These are phyloP conservation scores for Strobilomyces confusus DNA, from an alignment of 768 basidiomycete genomes.

Conservation along the genomic window DNA sequence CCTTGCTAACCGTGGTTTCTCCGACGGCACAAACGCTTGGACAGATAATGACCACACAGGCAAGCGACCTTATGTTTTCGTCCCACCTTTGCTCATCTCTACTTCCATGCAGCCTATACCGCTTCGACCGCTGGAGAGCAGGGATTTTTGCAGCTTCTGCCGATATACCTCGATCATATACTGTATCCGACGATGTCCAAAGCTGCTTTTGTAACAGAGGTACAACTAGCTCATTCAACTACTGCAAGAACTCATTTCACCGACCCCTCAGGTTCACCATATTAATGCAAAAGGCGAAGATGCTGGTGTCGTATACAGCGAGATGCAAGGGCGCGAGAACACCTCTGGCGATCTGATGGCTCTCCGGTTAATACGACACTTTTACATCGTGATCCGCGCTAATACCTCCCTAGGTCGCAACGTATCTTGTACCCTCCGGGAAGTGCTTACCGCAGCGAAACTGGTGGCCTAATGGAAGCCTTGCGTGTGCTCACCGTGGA, in stretches of 20 bases:
- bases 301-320: constrained; percentile 94
- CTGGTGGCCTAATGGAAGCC: constrained; percentile 92
- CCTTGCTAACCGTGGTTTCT: constrained; percentile 91
- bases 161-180: constrained; percentile 94
- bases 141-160: constrained; percentile 80
- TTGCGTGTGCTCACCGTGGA: constrained; percentile 80
- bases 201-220: constrained; percentile 72
- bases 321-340: constrained; percentile 97
- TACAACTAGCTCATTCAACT: constrained; percentile 17
- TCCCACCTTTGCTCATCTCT: not conserved
- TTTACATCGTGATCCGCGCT: constrained; percentile 1
- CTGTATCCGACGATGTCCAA: constrained; percentile 93
- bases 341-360: constrained; percentile 89
- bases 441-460: constrained; percentile 94
- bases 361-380: constrained; percentile 51
- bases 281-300: constrained; percentile 87
- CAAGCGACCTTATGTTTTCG: not conserved
- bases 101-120: constrained; percentile 62
- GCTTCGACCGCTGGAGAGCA: constrained; percentile 93
- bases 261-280: constrained; percentile 78
- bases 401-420: constrained; percentile 52
- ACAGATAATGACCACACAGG: constrained; percentile 89
- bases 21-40: constrained; percentile 94
- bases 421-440: constrained; percentile 72
- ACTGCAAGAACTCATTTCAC: constrained; percentile 2